Evolutionary conservation across 495 filamentous ascomycete species (phyloP).

Genomic region (Neurospora tetrasperma): DNA sequence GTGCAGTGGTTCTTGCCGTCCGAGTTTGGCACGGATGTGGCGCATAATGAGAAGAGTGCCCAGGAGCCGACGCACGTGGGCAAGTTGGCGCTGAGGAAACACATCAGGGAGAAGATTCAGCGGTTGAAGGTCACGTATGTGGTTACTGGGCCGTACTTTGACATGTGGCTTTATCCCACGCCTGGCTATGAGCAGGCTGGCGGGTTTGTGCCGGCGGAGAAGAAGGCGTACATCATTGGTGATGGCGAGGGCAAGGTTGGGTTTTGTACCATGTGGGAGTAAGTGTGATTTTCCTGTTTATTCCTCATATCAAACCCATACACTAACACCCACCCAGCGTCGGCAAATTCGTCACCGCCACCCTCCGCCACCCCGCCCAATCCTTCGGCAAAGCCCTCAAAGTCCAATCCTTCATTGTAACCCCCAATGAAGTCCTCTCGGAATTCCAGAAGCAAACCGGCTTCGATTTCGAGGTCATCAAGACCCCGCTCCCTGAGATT

Average conservation of each 20-base stretch:
- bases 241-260: conserved; percentile 45
- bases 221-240: conserved; percentile 49
- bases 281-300: conserved; percentile 18
- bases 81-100: conserved; percentile 55
- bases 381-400: conserved; percentile 47
- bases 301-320: no score
- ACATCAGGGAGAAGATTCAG: conserved; percentile 39
- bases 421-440: conserved; percentile 47
- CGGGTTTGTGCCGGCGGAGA: conserved; percentile 44
- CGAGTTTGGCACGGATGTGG: conserved; percentile 68
- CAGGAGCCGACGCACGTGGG: conserved; percentile 58
- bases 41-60: conserved; percentile 46
- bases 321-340: conserved; percentile 36
- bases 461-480: conserved; percentile 41
- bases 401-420: conserved; percentile 62
- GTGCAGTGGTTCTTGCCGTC: conserved; percentile 62
- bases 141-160: conserved; percentile 60
- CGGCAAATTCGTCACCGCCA: conserved; percentile 51
- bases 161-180: conserved; percentile 46
- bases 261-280: conserved; percentile 61
- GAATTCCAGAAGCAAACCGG: conserved; percentile 58
- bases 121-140: conserved; percentile 55
- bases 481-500: conserved; percentile 42
- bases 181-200: conserved; percentile 29
- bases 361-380: conserved; percentile 44